These are phyloP conservation scores for Plasmodium billcollinsi DNA, from an alignment of 169 alveolate species.

Conservation along the genomic window DNA sequence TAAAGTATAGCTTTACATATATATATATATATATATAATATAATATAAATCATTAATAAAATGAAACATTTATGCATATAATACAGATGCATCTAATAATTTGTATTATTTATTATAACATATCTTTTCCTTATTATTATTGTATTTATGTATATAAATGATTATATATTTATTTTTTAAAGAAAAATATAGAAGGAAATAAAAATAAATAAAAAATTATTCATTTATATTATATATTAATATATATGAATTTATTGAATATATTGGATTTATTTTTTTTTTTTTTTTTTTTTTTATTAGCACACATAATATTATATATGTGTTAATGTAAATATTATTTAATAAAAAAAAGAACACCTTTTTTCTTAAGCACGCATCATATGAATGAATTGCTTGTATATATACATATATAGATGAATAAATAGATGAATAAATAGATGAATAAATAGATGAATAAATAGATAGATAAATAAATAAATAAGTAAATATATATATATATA, in stretches of 20 bases:
- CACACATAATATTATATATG: background rate
- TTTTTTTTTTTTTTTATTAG: background rate
- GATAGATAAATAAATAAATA: background rate
- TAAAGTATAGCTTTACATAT: constrained; percentile 4
- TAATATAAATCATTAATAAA: background rate
- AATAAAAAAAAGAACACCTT: background rate
- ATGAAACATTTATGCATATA: too few relatives aligned
- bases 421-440: background rate
- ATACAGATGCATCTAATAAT: too few relatives aligned
- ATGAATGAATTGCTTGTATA: constrained; percentile 49
- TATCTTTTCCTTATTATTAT: too few relatives aligned
- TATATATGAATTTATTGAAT: too few relatives aligned
- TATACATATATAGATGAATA: background rate
- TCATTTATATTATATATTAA: background rate
- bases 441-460: background rate
- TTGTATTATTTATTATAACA: too few relatives aligned
- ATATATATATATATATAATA: background rate
- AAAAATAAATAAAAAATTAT: background rate
- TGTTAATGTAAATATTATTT: constrained; percentile 21
- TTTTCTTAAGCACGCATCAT: constrained; percentile 15
- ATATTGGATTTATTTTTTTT: background rate
- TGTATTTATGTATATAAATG: background rate
- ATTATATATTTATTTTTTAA: background rate
- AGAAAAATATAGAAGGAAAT: background rate
- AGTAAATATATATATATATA: background rate